Conservation (phyloP, 1,139 yeast species). For the Debaryomyces robertsiae region DNA sequence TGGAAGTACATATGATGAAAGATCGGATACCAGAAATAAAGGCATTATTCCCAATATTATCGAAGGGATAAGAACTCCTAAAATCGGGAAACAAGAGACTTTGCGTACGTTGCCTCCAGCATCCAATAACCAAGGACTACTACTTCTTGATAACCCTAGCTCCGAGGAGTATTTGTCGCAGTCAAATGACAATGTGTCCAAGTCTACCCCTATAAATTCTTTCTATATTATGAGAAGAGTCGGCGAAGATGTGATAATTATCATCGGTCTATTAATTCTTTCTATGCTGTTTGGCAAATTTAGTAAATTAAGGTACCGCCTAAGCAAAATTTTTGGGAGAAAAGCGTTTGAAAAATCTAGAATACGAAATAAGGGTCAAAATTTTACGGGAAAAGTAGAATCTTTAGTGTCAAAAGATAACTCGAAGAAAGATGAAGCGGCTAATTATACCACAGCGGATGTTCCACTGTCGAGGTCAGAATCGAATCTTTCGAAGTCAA, state of each 20-base stretch:
- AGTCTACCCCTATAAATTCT: constrained; percentile 11
- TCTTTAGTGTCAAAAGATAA: background rate
- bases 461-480: constrained; percentile 1
- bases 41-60: constrained; percentile 30
- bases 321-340: constrained; percentile 19
- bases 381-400: constrained; percentile 1
- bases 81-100: constrained; percentile 11
- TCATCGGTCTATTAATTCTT: constrained; percentile 32
- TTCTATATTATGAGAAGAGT: constrained; percentile 32
- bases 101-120: constrained; percentile 9
- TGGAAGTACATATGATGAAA: constrained; percentile 17
- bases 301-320: constrained; percentile 21
- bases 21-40: background rate
- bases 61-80: constrained; percentile 42
- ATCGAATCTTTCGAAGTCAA: background rate
- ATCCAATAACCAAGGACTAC: constrained; percentile 16
- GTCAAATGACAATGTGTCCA: constrained; percentile 7
- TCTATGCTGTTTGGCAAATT: constrained; percentile 42
- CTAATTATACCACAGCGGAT: constrained; percentile 3
- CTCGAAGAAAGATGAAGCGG: background rate
- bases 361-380: constrained; percentile 1
- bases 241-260: constrained; percentile 52
- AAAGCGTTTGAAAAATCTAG: background rate
- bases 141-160: constrained; percentile 16
- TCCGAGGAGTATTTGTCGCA: constrained; percentile 8